A percentile compares a stretch with the other conserved stretches of the same genome.
Conservation (phyloP, 306 rosid species). For the Herpetospermum pedunculosum region DNA sequence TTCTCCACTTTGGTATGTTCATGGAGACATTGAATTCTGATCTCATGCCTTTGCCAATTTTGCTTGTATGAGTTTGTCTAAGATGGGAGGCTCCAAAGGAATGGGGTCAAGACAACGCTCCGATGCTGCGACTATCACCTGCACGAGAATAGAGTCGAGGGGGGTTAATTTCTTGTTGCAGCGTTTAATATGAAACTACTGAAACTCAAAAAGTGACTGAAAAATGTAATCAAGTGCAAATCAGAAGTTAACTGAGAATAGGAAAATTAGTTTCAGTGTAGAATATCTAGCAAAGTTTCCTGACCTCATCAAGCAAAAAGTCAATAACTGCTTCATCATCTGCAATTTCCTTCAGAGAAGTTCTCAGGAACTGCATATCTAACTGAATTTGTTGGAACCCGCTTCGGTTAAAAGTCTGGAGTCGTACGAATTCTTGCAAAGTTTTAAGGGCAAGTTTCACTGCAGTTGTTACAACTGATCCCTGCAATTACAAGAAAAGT, state of each 20-base stretch:
- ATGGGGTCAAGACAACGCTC: slow-evolving; percentile 89
- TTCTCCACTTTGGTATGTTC: slow-evolving; percentile 12
- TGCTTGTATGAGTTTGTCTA: slow-evolving; percentile 74
- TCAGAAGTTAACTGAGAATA: neutral
- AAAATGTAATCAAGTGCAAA: neutral
- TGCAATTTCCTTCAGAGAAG: slow-evolving; percentile 60
- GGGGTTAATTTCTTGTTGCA: neutral
- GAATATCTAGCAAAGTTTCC: neutral
- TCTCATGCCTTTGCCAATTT: slow-evolving; percentile 59
- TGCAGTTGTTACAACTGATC: slow-evolving; percentile 62
- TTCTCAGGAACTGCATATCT: slow-evolving; percentile 76
- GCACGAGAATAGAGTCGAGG: slow-evolving; percentile 11
- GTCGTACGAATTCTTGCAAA: slow-evolving; percentile 77
- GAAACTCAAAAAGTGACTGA: neutral
- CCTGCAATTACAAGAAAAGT: slow-evolving; percentile 40
- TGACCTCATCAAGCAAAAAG: slow-evolving; percentile 85
- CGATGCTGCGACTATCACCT: slow-evolving; percentile 83
- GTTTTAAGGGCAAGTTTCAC: slow-evolving; percentile 87
- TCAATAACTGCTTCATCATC: slow-evolving; percentile 87
- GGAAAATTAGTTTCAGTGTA: neutral
- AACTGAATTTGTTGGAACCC: slow-evolving; percentile 97
- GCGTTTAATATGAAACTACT: neutral
- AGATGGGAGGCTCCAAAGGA: slow-evolving; percentile 75
- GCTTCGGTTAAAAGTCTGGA: slow-evolving; percentile 79
- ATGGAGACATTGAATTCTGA: slow-evolving; percentile 32